Base-by-base conservation (phyloP, 2,329 filamentous ascomycete species). In the Trichoderma breve region DNA sequence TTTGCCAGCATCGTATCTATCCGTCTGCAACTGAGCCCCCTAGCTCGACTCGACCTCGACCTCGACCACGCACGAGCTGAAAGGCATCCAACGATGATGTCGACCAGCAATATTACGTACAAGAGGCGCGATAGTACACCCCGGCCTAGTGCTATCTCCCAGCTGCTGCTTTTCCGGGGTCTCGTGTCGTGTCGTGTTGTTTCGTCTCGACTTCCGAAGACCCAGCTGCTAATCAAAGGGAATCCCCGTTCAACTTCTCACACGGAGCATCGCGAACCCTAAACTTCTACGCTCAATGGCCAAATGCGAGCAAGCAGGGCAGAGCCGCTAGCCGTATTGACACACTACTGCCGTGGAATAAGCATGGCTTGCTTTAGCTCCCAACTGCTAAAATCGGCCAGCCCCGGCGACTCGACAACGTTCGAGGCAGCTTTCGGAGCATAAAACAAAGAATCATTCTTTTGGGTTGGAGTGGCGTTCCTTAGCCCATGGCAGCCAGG, bases 1-100 rank as follows among this genome's bases (percentile, higher is more conserved):
- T 70, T 70, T 70, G 67, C 67, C 67, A 62, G 67, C 67, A 36
- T 47, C 61, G 21, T 66, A 58, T 71, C 69, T 58, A 47, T 34
- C 26, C 65, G 14, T 28, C 34, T 21, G 24, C 57, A 68, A 24
- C 34, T 57, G 26, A 7, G 36, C n/a, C 57, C 26, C 57, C 53
- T 32, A 39, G 24, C 51, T 21, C 32, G 5, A 39, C 51, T 21
- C 34, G 3, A 43, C 36, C 24, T 43, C 43, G 3, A 43, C 36
- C 34, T n/a, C 4, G 43, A 43, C 34, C 64, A 28, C 30, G 24
- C 30, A 7, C 11, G 24, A 43, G 64, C 64, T 58, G 64, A 39
- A 21, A n/a, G 43, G 28, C 57, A 21, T 60, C 30, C 57, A 34
- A 60, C n/a, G 5, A 34, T 9, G 8, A 60, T 60, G 57, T 34